Evolutionary conservation across 805 yeast species (phyloP).

Genomic region (Candida orba): DNA sequence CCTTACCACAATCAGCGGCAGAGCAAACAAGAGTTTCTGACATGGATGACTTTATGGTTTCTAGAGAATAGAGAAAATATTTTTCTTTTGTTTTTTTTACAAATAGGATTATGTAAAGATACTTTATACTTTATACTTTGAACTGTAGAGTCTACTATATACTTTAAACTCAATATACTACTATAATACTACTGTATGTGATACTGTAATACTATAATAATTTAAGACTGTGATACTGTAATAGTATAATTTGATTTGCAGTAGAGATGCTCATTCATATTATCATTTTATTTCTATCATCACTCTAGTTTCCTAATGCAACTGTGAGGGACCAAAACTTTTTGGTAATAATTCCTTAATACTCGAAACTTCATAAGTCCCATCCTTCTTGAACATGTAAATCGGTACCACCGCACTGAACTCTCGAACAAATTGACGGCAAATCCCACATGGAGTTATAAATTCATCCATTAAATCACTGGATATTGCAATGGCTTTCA

Average conservation of each 20-base stretch:
- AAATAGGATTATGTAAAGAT: too few species aligned
- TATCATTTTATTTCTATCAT: too few species aligned
- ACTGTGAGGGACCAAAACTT: constrained; percentile 75
- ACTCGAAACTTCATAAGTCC: constrained; percentile 38
- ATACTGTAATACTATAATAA: too few species aligned
- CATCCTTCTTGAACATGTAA: constrained; percentile 59
- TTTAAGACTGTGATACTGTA: too few species aligned
- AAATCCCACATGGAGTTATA: constrained; percentile 89
- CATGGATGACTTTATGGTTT: neutral
- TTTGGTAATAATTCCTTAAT: constrained; percentile 66
- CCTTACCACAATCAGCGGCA: constrained; percentile 81
- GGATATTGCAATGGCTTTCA: constrained; percentile 60
- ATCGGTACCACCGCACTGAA: constrained; percentile 56
- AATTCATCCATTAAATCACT: constrained; percentile 46
- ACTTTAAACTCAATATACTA: too few species aligned
- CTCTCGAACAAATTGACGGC: constrained; percentile 86
- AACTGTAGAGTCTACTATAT: too few species aligned
- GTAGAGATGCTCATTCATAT: too few species aligned
- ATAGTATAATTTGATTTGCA: too few species aligned
- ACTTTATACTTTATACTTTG: too few species aligned
- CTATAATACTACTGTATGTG: too few species aligned
- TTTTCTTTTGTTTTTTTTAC: too few species aligned
- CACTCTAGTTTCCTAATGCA: constrained; percentile 4
- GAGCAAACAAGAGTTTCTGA: constrained; percentile 39
- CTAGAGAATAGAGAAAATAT: neutral